Conservation (phyloP, 345 rosid species). For the Citrus mangshanensis region DNA sequence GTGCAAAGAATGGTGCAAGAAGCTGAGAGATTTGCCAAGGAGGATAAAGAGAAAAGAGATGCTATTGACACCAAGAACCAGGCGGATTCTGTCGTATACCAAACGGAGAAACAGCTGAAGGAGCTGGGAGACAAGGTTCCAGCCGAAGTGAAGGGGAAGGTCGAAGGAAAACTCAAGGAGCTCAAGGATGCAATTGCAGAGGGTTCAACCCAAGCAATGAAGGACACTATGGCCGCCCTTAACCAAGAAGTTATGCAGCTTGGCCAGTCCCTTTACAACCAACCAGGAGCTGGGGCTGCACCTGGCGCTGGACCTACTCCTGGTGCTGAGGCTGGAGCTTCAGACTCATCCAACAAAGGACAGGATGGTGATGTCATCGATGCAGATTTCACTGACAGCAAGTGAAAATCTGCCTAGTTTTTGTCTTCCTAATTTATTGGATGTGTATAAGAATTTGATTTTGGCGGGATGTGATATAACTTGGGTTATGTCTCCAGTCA, state of each 20-base stretch:
- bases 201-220: conserved; percentile 69
- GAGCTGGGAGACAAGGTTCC: conserved; percentile 94
- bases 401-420: conserved; percentile 33
- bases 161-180: conserved; percentile 78
- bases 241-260: conserved; percentile 97
- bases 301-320: conserved; percentile 52
- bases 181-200: conserved; percentile 74
- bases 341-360: conserved; percentile 56
- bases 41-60: conserved; percentile 95
- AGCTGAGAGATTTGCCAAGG: conserved; percentile 82
- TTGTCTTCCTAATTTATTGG: background rate
- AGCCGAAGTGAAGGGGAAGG: conserved; percentile 81
- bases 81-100: conserved; percentile 88
- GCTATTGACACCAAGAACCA: conserved; percentile 98
- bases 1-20: conserved; percentile 87
- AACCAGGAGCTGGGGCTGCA: conserved; percentile 56
- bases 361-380: conserved; percentile 90
- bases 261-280: conserved; percentile 88
- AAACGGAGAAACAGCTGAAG: conserved; percentile 93
- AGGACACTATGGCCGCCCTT: conserved; percentile 80
- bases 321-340: conserved; percentile 52
- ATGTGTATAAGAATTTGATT: conserved; percentile 18
- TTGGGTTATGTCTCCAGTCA: background rate
- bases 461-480: background rate
- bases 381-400: conserved; percentile 90